phyloP scores from a whole-genome alignment of 805 yeast species.

The Ogataea pignaliae region DNA sequence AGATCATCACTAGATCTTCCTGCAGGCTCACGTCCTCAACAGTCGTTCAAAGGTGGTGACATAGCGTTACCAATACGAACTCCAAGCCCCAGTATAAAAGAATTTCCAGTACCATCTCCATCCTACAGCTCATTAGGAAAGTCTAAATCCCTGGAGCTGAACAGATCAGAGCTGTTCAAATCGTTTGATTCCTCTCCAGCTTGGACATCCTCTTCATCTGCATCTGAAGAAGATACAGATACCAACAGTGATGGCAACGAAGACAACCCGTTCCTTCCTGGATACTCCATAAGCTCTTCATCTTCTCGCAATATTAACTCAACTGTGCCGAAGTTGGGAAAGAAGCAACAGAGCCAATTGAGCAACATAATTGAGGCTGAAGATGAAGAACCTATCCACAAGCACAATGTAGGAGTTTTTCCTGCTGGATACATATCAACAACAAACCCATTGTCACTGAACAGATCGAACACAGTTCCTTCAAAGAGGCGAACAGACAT shows the following conservation, averaged over 20 bases:
- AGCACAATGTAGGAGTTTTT: background rate
- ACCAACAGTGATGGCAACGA: background rate
- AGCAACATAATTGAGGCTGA: conserved; percentile 18
- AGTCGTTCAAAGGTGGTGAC: no score
- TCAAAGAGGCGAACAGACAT: conserved; percentile 3
- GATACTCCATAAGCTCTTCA: no score
- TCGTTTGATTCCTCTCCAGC: conserved; percentile 9
- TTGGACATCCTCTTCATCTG: conserved; percentile 12
- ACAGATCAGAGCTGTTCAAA: conserved; percentile 16
- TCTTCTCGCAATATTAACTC: no score
- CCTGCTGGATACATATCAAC: no score
- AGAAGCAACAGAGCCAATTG: conserved; percentile 8
- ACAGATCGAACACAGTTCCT: conserved; percentile 7
- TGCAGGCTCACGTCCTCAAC: conserved; percentile 8
- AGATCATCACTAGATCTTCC: conserved; percentile 23
- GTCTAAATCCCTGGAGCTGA: conserved; percentile 28
- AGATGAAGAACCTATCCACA: conserved; percentile 6
- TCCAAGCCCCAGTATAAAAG: background rate
- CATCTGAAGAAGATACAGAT: conserved; percentile 7
- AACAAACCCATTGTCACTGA: background rate
- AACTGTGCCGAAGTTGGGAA: background rate
- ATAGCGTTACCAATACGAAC: no score
- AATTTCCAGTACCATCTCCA: conserved; percentile 12
- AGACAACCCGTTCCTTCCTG: background rate
- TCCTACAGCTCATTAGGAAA: background rate